Percentiles rank a stretch among this genome's conserved stretches.
Evolutionary conservation across 2,329 filamentous ascomycete species (phyloP).

Genomic region (Chaetothyriales sp.): DNA sequence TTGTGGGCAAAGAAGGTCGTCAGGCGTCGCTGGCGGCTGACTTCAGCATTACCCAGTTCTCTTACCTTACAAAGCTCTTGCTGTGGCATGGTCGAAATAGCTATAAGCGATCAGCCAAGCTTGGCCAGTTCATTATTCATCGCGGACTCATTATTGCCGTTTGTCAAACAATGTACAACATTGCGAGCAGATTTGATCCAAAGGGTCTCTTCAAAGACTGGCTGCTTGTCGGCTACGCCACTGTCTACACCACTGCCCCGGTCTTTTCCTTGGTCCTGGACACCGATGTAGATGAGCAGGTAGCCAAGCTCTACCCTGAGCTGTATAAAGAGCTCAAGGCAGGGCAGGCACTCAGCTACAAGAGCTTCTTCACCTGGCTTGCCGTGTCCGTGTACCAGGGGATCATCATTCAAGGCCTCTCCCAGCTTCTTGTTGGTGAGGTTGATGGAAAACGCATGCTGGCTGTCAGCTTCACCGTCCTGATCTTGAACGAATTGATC

Average conservation of each 20-base stretch:
- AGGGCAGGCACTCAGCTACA: slow-evolving; percentile 73
- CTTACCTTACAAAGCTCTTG: slow-evolving; percentile 86
- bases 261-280: slow-evolving; percentile 90
- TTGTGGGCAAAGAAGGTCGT: slow-evolving; percentile 91
- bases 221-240: slow-evolving; percentile 92
- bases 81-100: slow-evolving; percentile 97
- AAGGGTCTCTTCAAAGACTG: slow-evolving; percentile 92
- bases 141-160: slow-evolving; percentile 88
- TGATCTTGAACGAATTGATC: slow-evolving; percentile 84
- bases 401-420: slow-evolving; percentile 84
- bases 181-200: slow-evolving; percentile 81
- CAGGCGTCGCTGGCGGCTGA: slow-evolving; percentile 92
- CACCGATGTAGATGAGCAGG: slow-evolving; percentile 81
- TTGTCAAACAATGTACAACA: slow-evolving; percentile 94
- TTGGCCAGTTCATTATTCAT: slow-evolving; percentile 96
- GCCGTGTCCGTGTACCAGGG: slow-evolving; percentile 91
- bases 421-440: slow-evolving; percentile 70
- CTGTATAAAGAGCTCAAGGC: slow-evolving; percentile 94
- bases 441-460: slow-evolving; percentile 58
- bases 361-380: slow-evolving; percentile 95
- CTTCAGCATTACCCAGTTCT: slow-evolving; percentile 92
- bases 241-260: slow-evolving; percentile 82
- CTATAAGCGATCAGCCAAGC: slow-evolving; percentile 89
- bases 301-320: slow-evolving; percentile 91
- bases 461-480: slow-evolving; percentile 75